Conservation (phyloP, 176 grass and related monocot species). For the Oryza punctata region DNA sequence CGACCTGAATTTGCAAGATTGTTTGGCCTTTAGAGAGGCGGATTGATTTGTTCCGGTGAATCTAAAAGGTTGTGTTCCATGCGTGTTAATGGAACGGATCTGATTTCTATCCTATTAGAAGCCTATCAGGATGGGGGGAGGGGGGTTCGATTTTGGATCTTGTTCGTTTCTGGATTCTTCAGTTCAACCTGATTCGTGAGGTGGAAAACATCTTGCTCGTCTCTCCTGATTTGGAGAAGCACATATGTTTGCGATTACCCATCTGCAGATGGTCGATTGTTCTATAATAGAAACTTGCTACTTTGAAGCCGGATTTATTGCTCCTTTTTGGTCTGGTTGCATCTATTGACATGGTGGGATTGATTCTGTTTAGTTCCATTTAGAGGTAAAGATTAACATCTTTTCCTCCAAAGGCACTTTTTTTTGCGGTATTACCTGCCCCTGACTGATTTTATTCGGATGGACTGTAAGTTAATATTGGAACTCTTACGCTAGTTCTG, state of each 20-base stretch:
- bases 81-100: not conserved
- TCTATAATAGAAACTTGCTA: not conserved
- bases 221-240: not conserved
- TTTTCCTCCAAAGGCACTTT: not conserved
- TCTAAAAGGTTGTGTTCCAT: not conserved
- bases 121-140: too few relatives aligned
- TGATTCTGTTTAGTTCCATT: slow-evolving; percentile 11
- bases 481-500: not conserved
- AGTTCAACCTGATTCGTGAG: slow-evolving; percentile 10
- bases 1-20: not conserved
- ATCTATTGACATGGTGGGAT: not conserved
- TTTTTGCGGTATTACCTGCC: not conserved
- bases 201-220: not conserved
- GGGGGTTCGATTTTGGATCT: too few relatives aligned
- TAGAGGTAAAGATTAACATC: not conserved
- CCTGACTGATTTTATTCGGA: not conserved
- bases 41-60: not conserved
- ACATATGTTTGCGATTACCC: not conserved
- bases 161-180: not conserved
- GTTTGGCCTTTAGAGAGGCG: not conserved
- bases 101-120: not conserved
- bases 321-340: not conserved
- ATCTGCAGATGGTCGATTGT: not conserved
- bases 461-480: too few relatives aligned
- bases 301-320: not conserved